Conservation (phyloP, 2,329 filamentous ascomycete genomes). For the Aspergillus vadensis region DNA sequence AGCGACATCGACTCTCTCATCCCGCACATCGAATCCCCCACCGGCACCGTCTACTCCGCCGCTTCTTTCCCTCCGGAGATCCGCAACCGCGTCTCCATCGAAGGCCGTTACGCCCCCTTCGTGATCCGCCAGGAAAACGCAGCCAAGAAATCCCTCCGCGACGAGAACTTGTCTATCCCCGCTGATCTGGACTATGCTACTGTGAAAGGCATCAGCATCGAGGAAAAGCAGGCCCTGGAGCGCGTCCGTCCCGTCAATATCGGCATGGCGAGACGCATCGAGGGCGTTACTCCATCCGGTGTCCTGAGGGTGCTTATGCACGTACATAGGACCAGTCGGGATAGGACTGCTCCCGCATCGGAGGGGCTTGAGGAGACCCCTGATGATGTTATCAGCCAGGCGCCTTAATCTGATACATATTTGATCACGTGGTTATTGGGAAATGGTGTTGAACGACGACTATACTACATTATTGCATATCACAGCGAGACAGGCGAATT, state of each 20-base stretch:
- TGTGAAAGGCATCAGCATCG: constrained; percentile 74
- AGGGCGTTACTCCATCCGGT: constrained; percentile 63
- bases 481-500: neutral
- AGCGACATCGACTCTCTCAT: constrained; percentile 62
- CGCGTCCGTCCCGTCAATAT: constrained; percentile 77
- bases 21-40: constrained; percentile 49
- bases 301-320: constrained; percentile 48
- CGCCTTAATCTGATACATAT: constrained; percentile 5
- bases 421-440: neutral
- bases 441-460: neutral
- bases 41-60: constrained; percentile 47
- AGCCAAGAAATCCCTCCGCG: constrained; percentile 68
- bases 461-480: neutral
- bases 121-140: constrained; percentile 70
- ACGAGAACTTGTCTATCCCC: constrained; percentile 75
- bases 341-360: constrained; percentile 4
- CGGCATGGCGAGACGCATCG: constrained; percentile 83
- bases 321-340: constrained; percentile 27
- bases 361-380: constrained; percentile 18
- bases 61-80: constrained; percentile 58
- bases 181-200: constrained; percentile 72
- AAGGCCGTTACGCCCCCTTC: constrained; percentile 85
- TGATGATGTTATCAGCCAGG: constrained; percentile 16
- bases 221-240: constrained; percentile 73
- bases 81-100: constrained; percentile 71